Percentiles rank a stretch among this genome's conserved stretches.
Evolutionary conservation across 306 rosid genomes (phyloP).

Genomic region (Castanea crenata): DNA sequence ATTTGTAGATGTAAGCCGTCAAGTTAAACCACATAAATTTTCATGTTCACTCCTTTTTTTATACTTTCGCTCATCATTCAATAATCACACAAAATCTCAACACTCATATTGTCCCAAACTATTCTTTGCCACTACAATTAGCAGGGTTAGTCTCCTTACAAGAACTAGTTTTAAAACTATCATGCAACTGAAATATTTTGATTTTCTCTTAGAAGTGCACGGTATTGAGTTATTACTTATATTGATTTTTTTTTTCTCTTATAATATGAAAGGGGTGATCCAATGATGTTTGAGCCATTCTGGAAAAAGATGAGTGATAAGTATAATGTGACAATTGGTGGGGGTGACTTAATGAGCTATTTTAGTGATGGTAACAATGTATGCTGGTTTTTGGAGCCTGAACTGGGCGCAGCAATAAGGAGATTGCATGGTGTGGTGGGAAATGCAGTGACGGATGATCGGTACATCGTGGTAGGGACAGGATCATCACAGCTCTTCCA

Average conservation of each 20-base stretch:
- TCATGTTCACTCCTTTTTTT: no score
- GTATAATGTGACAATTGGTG: constrained; percentile 57
- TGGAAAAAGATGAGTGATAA: constrained; percentile 59
- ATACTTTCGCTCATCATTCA: no score
- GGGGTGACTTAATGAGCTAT: constrained; percentile 58
- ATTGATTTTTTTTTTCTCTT: not conserved
- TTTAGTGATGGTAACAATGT: constrained; percentile 24
- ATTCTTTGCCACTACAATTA: no score
- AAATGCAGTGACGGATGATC: constrained; percentile 51
- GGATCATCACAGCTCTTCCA: constrained; percentile 76
- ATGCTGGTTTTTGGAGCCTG: constrained; percentile 68
- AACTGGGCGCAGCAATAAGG: constrained; percentile 38
- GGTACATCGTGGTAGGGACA: constrained; percentile 58
- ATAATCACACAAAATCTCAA: no score
- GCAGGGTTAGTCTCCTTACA: no score
- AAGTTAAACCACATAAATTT: no score
- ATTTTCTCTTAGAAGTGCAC: no score
- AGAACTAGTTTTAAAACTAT: no score
- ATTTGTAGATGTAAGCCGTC: no score
- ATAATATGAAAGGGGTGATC: constrained; percentile 63
- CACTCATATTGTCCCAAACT: no score
- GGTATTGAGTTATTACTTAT: no score
- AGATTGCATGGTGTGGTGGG: constrained; percentile 57
- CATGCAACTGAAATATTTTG: no score
- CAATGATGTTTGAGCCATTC: constrained; percentile 35